A percentile compares a stretch with the other conserved stretches of the same genome.
These are phyloP conservation scores for Mycena vulgaris DNA, from an alignment of 768 basidiomycete genomes.

Conservation along the genomic window DNA sequence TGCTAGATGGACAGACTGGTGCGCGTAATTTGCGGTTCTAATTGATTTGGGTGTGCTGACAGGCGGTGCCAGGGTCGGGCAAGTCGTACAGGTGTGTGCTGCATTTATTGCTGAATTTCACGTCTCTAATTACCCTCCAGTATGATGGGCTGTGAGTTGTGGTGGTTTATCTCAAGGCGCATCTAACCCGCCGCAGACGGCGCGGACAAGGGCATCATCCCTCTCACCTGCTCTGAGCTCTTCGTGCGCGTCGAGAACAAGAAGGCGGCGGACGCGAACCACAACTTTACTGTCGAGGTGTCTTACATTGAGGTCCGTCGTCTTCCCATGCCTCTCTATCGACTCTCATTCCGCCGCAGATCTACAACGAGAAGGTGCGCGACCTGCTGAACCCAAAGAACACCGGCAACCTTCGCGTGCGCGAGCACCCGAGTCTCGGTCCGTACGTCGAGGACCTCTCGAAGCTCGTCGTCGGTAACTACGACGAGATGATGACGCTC, in stretches of 20 bases:
- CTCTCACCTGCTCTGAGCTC: constrained; percentile 93
- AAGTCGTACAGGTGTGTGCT: constrained; percentile 89
- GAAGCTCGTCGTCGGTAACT: constrained; percentile 91
- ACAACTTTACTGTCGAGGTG: constrained; percentile 95
- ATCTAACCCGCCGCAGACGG: constrained; percentile 73
- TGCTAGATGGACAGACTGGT: constrained; percentile 88
- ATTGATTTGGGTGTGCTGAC: constrained; percentile 13
- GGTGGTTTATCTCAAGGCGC: constrained; percentile 15
- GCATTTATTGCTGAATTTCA: constrained; percentile 1
- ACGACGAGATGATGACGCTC: constrained; percentile 98
- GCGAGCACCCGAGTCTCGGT: constrained; percentile 95
- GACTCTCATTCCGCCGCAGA: constrained; percentile 60
- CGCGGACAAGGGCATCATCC: constrained; percentile 97
- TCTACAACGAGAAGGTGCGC: constrained; percentile 98
- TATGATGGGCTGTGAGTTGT: constrained; percentile 94
- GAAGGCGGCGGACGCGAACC: constrained; percentile 72
- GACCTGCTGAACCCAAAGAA: constrained; percentile 98
- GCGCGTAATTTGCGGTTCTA: constrained; percentile 45
- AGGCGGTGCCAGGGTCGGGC: constrained; percentile 75
- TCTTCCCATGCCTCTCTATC: background rate
- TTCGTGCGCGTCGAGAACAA: constrained; percentile 86
- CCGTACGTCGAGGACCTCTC: constrained; percentile 99
- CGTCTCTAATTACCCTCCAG: constrained; percentile 54
- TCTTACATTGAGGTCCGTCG: constrained; percentile 91
- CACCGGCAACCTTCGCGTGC: constrained; percentile 94